Evolutionary conservation across 169 alveolate species (phyloP), one percentile per base, ranked within the genome.

Genomic region (Cystoisospora suis): DNA sequence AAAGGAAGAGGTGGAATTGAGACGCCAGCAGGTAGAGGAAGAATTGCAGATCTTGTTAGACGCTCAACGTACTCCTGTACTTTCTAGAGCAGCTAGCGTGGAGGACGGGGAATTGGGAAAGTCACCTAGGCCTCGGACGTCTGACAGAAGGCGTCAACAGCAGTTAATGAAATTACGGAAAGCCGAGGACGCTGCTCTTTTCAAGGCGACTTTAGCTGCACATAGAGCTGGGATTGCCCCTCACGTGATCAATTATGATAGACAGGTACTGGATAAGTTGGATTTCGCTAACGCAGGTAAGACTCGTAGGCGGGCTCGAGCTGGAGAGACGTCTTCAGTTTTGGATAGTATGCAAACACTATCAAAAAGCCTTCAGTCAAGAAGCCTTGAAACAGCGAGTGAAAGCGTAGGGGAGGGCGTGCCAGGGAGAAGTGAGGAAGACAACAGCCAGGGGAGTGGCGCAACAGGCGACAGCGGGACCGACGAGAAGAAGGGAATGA

Each of bases 171-270:
- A 72, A 38, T 9, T 38, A 12, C 1, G 32, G 4, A 34, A 3
- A 6, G 83, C 83, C 23, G 56, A 38, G 20, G 83, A 72, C 83
- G 83, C 45, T 17, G 83, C 83, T 3, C 45, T 72, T n/a, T 36
- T 72, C 42, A 72, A 72, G 20, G 83, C 83, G 1, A 72, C 83
- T 15, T 17, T 72, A 9, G 83, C 23, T 1, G 83, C 83, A 3
- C 83, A 72, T 53, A 72, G 83, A 17, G 83, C 56, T n/a, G 56
- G 83, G 34, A 72, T 38, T 38, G 56, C 83, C 56, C 83, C 56
- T 32, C 83, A 17, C 53, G 83, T 38, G 45, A 20, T 72, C 38
- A 34, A 3, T 38, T 38, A 36, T 3, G 56, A 72, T n/a, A 23
- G 53, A 3, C 58, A 4, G 6, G 29, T 3, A 0, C 83, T 9